Conservation (phyloP, 2,329 filamentous ascomycete genomes). For the Camillea tinctor region DNA sequence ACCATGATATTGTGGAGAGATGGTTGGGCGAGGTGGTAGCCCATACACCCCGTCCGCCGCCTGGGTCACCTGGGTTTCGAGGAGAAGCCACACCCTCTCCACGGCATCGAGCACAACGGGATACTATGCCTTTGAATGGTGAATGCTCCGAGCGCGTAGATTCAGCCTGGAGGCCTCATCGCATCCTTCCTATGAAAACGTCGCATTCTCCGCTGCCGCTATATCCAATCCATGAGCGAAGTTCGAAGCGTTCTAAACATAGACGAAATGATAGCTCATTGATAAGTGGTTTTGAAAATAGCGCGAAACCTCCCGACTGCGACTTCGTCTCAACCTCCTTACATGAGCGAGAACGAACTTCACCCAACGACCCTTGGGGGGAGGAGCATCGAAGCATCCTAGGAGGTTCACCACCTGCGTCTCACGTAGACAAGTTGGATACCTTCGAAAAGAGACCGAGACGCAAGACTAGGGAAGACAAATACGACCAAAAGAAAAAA, state of each 20-base stretch:
- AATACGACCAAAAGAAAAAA: constrained; percentile 47
- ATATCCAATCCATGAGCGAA: constrained; percentile 7
- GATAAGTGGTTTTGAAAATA: constrained; percentile 22
- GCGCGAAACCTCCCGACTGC: constrained; percentile 9
- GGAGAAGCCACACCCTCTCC: constrained; percentile 9
- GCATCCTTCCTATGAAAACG: constrained; percentile 17
- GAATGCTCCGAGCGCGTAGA: constrained; percentile 18
- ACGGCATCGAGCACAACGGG: background rate
- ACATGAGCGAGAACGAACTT: constrained; percentile 7
- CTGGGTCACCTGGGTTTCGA: constrained; percentile 14
- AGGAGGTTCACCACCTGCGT: constrained; percentile 19
- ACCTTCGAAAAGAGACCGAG: constrained; percentile 51
- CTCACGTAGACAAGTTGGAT: constrained; percentile 5
- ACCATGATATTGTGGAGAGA: constrained; percentile 26
- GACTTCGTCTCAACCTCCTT: constrained; percentile 1
- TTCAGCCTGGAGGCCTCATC: constrained; percentile 25
- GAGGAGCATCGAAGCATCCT: constrained; percentile 9
- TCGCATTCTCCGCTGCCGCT: constrained; percentile 8
- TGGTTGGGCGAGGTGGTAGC: constrained; percentile 26
- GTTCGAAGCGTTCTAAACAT: constrained; percentile 19
- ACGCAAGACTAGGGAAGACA: constrained; percentile 55
- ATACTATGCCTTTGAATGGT: constrained; percentile 14
- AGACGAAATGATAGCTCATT: constrained; percentile 27
- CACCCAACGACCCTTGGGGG: constrained; percentile 4
- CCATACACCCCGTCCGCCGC: constrained; percentile 11